phyloP scores from a whole-genome alignment of 148 eudicot species.

The Salicornia ramosissima region DNA sequence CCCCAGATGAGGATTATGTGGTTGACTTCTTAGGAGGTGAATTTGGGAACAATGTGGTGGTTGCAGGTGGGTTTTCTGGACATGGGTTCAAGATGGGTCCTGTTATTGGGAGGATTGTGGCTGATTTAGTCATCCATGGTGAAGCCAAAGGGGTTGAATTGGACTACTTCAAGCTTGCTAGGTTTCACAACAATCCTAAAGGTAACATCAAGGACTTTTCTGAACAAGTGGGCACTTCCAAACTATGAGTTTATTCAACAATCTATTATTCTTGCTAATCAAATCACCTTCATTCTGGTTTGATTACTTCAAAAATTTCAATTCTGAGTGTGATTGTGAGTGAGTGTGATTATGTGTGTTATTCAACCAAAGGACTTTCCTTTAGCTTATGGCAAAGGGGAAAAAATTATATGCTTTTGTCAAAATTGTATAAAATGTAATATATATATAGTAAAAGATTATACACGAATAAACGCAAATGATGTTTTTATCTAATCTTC shows the following conservation, averaged over 20 bases:
- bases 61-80: constrained; percentile 87
- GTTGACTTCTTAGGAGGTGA: constrained; percentile 82
- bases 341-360: no score
- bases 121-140: constrained; percentile 47
- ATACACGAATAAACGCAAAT: no score
- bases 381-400: no score
- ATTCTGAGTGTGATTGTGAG: no score
- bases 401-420: no score
- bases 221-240: constrained; percentile 47
- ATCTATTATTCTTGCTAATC: neutral
- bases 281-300: neutral
- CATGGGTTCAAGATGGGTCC: constrained; percentile 99
- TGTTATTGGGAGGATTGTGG: constrained; percentile 56
- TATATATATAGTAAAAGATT: no score
- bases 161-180: constrained; percentile 45
- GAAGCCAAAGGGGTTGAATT: constrained; percentile 49
- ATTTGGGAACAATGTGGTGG: constrained; percentile 66
- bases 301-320: no score
- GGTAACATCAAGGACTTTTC: constrained; percentile 64
- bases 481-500: no score
- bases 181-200: constrained; percentile 57
- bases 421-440: no score
- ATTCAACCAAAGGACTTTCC: no score
- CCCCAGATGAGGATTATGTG: constrained; percentile 78
- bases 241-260: neutral